Evolutionary conservation across 108 stramenopile species (phyloP), one percentile per base, ranked within the genome.

Genomic region (Cyclotella kingstonii): DNA sequence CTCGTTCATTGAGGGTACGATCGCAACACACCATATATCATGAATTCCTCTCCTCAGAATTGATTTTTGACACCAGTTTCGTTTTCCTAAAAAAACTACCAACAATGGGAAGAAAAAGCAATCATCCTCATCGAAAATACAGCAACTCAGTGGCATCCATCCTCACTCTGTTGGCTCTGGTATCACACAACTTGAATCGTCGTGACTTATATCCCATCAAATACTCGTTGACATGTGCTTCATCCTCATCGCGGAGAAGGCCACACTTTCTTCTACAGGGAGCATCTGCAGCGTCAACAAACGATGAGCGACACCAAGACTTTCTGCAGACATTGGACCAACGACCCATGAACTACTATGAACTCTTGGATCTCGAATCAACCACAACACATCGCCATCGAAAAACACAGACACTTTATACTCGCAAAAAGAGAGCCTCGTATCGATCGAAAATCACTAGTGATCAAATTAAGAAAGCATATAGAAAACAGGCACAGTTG

Each of bases 381-480:
- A 42, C 63, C 17, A 41, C 57, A 34, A 73, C 63, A 7, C 72
- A 73, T 35, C 62, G 72, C 40, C 63, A 60, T 27, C 71, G 43
- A 11, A 65, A 60, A 60, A 38, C 63, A 18, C 17, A 60, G 3
- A 17, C 64, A 48, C 44, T 74, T 1, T 51, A 61, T 48, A 60
- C 42, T 60, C 64, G 73, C n/a, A 66, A 56, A 18, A 66, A 74
- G 38, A 51, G 73, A 8, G 33, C 73, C 0, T 27, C 58, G 29
- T 56, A 66, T 34, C 50, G 76, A 62, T 41, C 72, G 11, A 69
- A 54, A 61, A 59, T 89, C 2, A 68, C 79, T 14, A 57, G 60
- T 36, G 76, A 63, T 53, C 76, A 78, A 25, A 79, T 91, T 46
- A 81, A 81, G 28, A 87, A 84, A 42, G 86, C 89, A 1, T 91